Conservation (phyloP, 2,329 filamentous ascomycete species). For the Aspergillus niger region DNA sequence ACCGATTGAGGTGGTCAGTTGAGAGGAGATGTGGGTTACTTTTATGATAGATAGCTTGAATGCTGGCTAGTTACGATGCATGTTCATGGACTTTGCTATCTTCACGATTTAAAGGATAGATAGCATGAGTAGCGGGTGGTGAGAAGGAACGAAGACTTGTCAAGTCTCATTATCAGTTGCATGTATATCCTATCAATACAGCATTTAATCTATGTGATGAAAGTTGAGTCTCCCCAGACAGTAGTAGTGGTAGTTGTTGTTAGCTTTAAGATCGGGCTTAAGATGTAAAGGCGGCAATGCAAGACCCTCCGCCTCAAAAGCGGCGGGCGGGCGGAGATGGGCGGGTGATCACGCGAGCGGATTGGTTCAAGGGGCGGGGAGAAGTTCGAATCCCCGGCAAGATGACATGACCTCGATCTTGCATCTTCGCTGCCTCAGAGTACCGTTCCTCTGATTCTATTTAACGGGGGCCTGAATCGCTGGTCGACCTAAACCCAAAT, state of each 20-base stretch:
- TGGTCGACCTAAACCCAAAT: background rate
- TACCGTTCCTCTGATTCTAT: background rate
- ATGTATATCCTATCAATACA: background rate
- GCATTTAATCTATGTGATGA: background rate
- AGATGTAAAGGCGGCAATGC: no score
- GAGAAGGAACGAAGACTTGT: background rate
- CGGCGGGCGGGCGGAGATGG: slow-evolving; percentile 2
- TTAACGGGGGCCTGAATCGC: slow-evolving; percentile 2
- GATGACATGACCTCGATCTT: slow-evolving; percentile 7
- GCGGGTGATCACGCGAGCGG: slow-evolving; percentile 8
- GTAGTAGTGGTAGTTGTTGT: no score
- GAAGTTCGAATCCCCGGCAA: background rate
- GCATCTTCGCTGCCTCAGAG: slow-evolving; percentile 1
- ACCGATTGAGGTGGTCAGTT: background rate
- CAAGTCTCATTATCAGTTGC: background rate
- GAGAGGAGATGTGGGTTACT: background rate
- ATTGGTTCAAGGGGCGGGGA: background rate
- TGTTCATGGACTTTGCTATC: background rate
- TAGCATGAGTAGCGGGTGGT: background rate
- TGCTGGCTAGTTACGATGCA: slow-evolving; percentile 4
- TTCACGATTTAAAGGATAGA: background rate
- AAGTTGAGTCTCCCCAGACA: no score
- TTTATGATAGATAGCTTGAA: slow-evolving; percentile 5
- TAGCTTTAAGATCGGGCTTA: no score
- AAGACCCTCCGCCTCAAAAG: background rate